Base-by-base conservation (phyloP, 106 monocot species). In the Alisma plantagoaquatica region DNA sequence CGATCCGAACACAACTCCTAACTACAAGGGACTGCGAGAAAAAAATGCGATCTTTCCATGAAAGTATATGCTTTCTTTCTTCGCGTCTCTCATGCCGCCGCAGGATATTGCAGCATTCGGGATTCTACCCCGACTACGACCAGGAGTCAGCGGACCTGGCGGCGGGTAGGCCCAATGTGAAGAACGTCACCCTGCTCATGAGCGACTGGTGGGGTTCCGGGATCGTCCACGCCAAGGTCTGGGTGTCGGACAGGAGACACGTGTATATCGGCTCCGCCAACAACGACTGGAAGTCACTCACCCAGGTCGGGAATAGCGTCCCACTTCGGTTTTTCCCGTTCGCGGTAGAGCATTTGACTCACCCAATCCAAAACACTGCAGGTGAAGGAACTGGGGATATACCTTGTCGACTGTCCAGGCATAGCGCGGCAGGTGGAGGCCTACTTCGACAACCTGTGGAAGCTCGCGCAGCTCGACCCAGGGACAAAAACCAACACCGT, bases 231-330 rank as follows among this genome's bases (percentile, higher is more conserved):
- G 77, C 87, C 19, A 94, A 94, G 75, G 87, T 94, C 50, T 94
- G 94, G 94, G 71, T 94, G 65, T 94, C 94, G 27, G 94, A 94
- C 65, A 50, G 35, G 32, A 67, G 73, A 51, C 77, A 84, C 60
- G 49, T 84, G 21, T 96, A 96, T 59, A 84, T 96, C 25, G 94
- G 94, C 21, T 96, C 88, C 26, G 94, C 88, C 19, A 96, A 94
- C 54, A 94, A 88, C 56, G 94, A 96, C 32, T 96, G 94, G 94
- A 96, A 96, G 65, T 96, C 94, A 63, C 77, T 96, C 2, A 96
- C 88, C 24, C 94, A 96, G 88, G 94, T 38, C 35, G 35, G 35
- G 35, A 38, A 38, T 38, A 38, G n/a, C n/a, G n/a, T n/a, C n/a
- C n/a, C n/a, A n/a, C n/a, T n/a, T n/a, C n/a, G n/a, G n/a, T n/a